Base-by-base conservation (phyloP, 1,139 yeast species). In the Yamadazyma sp. region DNA sequence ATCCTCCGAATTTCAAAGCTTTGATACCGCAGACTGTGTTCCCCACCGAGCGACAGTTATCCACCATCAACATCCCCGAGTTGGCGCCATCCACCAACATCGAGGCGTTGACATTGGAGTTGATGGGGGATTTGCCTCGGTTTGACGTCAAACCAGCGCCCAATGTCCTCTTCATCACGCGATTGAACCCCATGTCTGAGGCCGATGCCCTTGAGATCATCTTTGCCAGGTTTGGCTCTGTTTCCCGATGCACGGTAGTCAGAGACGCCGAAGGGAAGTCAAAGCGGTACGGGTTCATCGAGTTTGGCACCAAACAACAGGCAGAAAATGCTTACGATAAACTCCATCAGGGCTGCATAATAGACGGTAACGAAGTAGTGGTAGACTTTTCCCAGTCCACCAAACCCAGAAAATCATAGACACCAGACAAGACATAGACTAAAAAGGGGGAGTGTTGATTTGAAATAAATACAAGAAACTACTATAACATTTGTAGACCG, bases 331-430 rank as follows among this genome's bases (percentile, higher is more conserved):
- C 88, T 0, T 83, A 79, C 53, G 59, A 65, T 39, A 77, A 75
- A 50, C 77, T 83, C 76, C 77, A 78, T 32, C 75, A 74, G 10
- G 56, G 61, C 3, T 83, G 78, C 7, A 52, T 82, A 34, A 79
- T 83, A 30, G 89, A 83, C 53, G 89, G 84, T 39, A 59, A 75
- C 24, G 66, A 84, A 37, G 73, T 83, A 20, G 79, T 79, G 44
- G 84, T 83, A 36, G 88, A 83, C 54, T 83, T 82, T 62, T 76
- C 84, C 36, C 89, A 83, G 53, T 77, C 85, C 47, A 59, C 61
- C 3, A 50, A 50, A 51, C 8, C 22, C 22, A 20, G 50, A 60
- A 15, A 22, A 25, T 30, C 23, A 33, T n/a, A n/a, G n/a, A n/a
- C n/a, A n/a, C n/a, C n/a, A n/a, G n/a, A 20, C 24, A 20, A 10